A percentile compares a stretch with the other conserved stretches of the same genome.
phyloP scores from a whole-genome alignment of 164 flowering plant genomes.

The Santalum album region DNA sequence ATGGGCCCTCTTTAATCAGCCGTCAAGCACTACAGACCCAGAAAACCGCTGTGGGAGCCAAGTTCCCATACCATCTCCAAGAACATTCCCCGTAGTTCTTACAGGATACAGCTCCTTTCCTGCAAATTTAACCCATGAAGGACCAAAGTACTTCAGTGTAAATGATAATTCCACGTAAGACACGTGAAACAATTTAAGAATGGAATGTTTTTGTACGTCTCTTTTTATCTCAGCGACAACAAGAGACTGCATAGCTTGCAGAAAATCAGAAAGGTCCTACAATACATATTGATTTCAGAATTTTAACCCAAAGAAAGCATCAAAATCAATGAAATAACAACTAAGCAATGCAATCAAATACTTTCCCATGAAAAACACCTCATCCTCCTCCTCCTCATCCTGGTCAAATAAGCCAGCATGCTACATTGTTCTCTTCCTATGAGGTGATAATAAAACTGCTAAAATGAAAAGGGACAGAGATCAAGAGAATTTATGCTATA shows the following conservation, averaged over 20 bases:
- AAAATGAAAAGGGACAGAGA: background rate
- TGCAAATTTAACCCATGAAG: conserved; percentile 8
- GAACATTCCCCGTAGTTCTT: conserved; percentile 45
- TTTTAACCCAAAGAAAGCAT: no score
- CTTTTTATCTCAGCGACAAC: conserved; percentile 32
- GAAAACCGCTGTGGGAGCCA: conserved; percentile 7
- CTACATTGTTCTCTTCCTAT: conserved; percentile 52
- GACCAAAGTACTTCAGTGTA: background rate
- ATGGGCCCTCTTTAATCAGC: conserved; percentile 16
- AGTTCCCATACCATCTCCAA: conserved; percentile 33
- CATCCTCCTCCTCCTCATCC: conserved; percentile 58
- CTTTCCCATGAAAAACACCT: conserved; percentile 2
- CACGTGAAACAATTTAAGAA: background rate
- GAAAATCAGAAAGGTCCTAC: conserved; percentile 51
- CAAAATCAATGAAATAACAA: no score
- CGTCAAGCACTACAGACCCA: conserved; percentile 4
- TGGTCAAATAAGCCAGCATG: conserved; percentile 65
- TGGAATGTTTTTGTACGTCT: conserved; percentile 26
- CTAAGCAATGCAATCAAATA: no score
- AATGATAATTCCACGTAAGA: background rate
- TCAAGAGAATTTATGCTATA: no score
- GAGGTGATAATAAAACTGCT: conserved; percentile 68
- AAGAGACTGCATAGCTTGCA: conserved; percentile 46
- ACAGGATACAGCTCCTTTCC: conserved; percentile 31
- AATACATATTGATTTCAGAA: background rate